A percentile compares a stretch with the other conserved stretches of the same genome.
These are phyloP conservation scores for Neodidymelliopsis sp. DNA, from an alignment of 2,329 filamentous ascomycete genomes.

Conservation along the genomic window DNA sequence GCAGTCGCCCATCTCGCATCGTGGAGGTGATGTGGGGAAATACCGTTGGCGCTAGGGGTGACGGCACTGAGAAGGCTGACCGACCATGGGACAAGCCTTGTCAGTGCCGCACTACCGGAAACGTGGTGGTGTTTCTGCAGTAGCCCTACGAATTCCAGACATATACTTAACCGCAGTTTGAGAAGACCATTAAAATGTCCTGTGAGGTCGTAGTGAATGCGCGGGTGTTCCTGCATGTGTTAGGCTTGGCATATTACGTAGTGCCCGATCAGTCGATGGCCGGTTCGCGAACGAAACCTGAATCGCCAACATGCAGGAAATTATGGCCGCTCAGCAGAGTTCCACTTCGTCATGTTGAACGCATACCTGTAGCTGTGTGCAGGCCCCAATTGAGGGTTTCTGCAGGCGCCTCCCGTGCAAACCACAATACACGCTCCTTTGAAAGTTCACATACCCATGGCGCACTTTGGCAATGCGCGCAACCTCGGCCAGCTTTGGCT, in stretches of 20 bases:
- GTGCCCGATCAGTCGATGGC: background rate
- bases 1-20: too few species aligned
- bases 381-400: conserved; percentile 26
- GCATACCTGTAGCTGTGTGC: conserved; percentile 28
- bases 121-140: conserved; percentile 3
- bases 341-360: conserved; percentile 38
- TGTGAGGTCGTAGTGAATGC: background rate
- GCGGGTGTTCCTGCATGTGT: conserved; percentile 17
- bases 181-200: conserved; percentile 3
- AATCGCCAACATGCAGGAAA: conserved; percentile 11
- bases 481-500: conserved; percentile 39
- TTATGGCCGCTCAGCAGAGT: background rate
- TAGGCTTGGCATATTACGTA: conserved; percentile 12
- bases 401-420: conserved; percentile 6
- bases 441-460: conserved; percentile 26
- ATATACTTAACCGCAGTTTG: background rate
- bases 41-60: conserved; percentile 3
- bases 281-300: conserved; percentile 15
- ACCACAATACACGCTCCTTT: conserved; percentile 4
- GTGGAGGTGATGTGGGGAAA: too few species aligned
- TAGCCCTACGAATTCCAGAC: background rate
- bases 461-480: conserved; percentile 32
- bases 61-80: conserved; percentile 3
- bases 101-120: conserved; percentile 7
- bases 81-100: conserved; percentile 2